Evolutionary conservation across 495 filamentous ascomycete genomes (phyloP).

Genomic region (Rusavskia elegans): DNA sequence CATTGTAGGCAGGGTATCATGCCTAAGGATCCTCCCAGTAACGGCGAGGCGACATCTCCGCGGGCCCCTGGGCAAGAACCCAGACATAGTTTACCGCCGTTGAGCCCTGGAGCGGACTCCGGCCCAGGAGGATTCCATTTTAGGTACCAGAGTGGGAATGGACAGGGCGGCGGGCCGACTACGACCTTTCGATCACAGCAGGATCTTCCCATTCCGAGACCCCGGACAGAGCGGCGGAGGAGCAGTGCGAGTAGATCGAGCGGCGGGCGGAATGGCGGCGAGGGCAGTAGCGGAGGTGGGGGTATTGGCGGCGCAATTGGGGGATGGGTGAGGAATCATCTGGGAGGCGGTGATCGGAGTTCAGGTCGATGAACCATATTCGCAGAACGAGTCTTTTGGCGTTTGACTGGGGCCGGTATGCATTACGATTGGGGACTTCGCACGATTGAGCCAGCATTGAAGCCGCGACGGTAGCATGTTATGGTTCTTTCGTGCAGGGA

Average conservation of each 20-base stretch:
- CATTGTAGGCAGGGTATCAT: constrained; percentile 68
- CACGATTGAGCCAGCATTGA: no score
- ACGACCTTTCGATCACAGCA: background rate
- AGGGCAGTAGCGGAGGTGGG: constrained; percentile 8
- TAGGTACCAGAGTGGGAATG: background rate
- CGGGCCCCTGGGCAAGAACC: constrained; percentile 10
- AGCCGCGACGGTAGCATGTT: no score
- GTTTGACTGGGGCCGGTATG: no score
- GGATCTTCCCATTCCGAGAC: background rate
- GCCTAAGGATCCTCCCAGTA: constrained; percentile 6
- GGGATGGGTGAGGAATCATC: constrained; percentile 9
- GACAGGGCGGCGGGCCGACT: background rate
- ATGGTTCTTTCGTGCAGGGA: no score
- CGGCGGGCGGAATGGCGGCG: constrained; percentile 1
- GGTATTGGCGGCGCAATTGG: constrained; percentile 1
- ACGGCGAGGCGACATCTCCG: constrained; percentile 1
- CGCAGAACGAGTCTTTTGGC: background rate
- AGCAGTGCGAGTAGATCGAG: constrained; percentile 3
- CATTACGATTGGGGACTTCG: no score
- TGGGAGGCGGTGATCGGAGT: constrained; percentile 2
- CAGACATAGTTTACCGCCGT: constrained; percentile 1
- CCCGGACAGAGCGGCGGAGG: background rate
- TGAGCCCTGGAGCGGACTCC: background rate
- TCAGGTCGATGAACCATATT: background rate
- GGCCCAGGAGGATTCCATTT: background rate